Evolutionary conservation across 1,139 yeast species (phyloP).

Genomic region (Hansenula sp.): DNA sequence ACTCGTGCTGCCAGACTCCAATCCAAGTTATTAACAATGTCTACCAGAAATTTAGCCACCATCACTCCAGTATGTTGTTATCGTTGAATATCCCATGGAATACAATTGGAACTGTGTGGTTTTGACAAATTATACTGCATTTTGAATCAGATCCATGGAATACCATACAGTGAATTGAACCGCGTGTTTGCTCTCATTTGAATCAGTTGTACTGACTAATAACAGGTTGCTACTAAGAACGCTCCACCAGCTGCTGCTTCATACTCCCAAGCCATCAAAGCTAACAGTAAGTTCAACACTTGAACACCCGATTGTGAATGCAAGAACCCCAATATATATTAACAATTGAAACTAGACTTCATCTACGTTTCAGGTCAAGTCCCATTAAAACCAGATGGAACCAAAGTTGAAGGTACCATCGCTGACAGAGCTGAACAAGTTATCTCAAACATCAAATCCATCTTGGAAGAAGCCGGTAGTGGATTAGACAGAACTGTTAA

Average conservation of each 20-base stretch:
- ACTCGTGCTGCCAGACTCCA: constrained; percentile 19
- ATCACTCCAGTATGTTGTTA: constrained; percentile 41
- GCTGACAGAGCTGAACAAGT: constrained; percentile 84
- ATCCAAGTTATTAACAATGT: constrained; percentile 20
- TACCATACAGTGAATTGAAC: too few species aligned
- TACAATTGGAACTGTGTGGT: too few species aligned
- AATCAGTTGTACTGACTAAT: constrained; percentile 4
- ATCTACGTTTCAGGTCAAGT: constrained; percentile 94
- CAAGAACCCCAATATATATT: background rate
- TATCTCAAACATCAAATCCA: constrained; percentile 68
- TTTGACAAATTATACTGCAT: too few species aligned
- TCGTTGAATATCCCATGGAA: too few species aligned
- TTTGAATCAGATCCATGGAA: too few species aligned
- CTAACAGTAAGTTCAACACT: constrained; percentile 50
- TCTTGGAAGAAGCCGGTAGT: constrained; percentile 80
- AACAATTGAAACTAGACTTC: constrained; percentile 42
- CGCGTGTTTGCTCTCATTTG: too few species aligned
- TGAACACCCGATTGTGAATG: too few species aligned
- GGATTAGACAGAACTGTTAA: constrained; percentile 79
- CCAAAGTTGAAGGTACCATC: constrained; percentile 72
- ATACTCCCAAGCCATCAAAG: constrained; percentile 91
- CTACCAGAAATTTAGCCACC: constrained; percentile 37
- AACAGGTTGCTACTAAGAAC: constrained; percentile 56
- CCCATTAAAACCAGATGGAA: constrained; percentile 82
- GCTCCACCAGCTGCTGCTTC: constrained; percentile 98